These are phyloP conservation scores for Acacia concinna DNA, from an alignment of 331 rosid genomes.

Conservation along the genomic window DNA sequence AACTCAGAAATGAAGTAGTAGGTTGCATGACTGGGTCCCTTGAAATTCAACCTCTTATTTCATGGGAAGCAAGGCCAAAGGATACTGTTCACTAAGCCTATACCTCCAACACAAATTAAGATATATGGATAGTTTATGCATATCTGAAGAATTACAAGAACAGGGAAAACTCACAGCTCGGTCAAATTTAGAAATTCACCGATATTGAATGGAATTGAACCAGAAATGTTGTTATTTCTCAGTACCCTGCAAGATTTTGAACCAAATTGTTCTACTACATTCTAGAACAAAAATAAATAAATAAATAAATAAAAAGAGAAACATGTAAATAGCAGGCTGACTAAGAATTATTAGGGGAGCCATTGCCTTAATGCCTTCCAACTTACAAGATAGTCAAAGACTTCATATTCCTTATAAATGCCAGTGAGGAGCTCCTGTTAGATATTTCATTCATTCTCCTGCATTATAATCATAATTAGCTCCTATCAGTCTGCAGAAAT, in stretches of 20 bases:
- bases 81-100: not conserved
- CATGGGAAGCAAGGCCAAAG: not conserved
- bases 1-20: not conserved
- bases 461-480: conserved; percentile 30
- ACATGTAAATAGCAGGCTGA: not conserved
- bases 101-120: not conserved
- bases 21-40: not conserved
- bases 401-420: conserved; percentile 61
- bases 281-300: not conserved
- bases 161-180: conserved; percentile 55
- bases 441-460: conserved; percentile 65
- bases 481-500: not conserved
- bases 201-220: conserved; percentile 61
- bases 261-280: not conserved
- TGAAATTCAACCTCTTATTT: not conserved
- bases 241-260: conserved; percentile 53
- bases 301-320: too few relatives aligned
- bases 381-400: conserved; percentile 54
- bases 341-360: not conserved
- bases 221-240: conserved; percentile 70
- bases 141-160: conserved; percentile 7
- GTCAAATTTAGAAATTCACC: conserved; percentile 51
- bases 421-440: conserved; percentile 67
- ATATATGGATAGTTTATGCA: not conserved
- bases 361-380: conserved; percentile 40